Base-by-base conservation (phyloP, 1,284 basidiomycete genomes). In the Schizophyllum amplum region DNA sequence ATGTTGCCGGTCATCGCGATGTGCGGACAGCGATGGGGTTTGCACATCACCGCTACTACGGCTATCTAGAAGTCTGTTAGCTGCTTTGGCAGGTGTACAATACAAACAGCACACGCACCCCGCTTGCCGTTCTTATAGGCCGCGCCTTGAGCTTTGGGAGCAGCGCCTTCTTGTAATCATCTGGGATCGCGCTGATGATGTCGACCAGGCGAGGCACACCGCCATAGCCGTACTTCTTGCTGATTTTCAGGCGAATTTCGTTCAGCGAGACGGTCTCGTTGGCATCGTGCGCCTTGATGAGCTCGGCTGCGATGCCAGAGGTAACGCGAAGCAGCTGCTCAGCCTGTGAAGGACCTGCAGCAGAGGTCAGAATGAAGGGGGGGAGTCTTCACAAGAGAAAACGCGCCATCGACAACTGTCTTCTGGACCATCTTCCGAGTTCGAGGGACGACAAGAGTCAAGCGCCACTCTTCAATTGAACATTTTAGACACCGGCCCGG, bases 1-100 rank as follows among this genome's bases (percentile, higher is more conserved):
- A 99, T 98, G 68, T 99, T 98, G n/a, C 97, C 97, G 0, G 97
- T 99, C 90, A 99, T 96, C 5, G 97, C 97, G 59, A 99, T 99
- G 73, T 99, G 97, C 4, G 97, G 97, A 77, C 97, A 99, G 54
- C 97, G 84, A 78, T 99, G 97, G 1, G 97, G 97, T 70, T 99
- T 99, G 79, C 95, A 98, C 97, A 99, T 99, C 46, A 99, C 96
- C 4, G 97, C 97, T 4, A 99, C 97, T 17, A 99, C 97, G 1
- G 97, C 97, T 59, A 97, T 96, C 91, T 93, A 27, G 46, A 52
- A 27, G 13, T n/a, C 42, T 51, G 13, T 52, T 24, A 47, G 54
- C 27, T 56, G 25, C 33, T 9, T 42, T 17, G 11, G 7, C 7
- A 13, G 13, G 3, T 2, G 13, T 42, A 33, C 48, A 71, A n/a